Evolutionary conservation across 2,329 filamentous ascomycete species (phyloP).

Genomic region (Pyrenochaeta sp.): DNA sequence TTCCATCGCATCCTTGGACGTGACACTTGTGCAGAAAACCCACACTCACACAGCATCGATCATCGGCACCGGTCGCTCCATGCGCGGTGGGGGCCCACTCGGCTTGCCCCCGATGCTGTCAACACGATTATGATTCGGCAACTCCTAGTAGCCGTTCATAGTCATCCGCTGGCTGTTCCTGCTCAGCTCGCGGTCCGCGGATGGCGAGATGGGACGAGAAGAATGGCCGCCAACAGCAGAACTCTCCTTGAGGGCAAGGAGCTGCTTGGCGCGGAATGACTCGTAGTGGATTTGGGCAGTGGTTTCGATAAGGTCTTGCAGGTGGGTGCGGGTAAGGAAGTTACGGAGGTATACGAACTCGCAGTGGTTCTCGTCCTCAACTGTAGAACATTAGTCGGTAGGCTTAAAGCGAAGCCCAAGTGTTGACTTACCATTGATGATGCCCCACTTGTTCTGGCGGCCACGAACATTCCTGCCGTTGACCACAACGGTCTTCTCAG

Average conservation of each 20-base stretch:
- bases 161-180: conserved; percentile 96
- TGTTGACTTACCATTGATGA: conserved; percentile 74
- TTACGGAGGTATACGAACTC: conserved; percentile 98
- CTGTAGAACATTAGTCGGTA: conserved; percentile 49
- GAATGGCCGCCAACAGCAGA: conserved; percentile 80
- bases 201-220: conserved; percentile 93
- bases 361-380: conserved; percentile 99
- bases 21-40: background rate
- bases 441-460: conserved; percentile 98
- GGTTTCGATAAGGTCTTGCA: conserved; percentile 98
- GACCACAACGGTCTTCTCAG: conserved; percentile 97
- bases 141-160: conserved; percentile 93
- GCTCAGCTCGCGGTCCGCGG: conserved; percentile 95
- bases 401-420: background rate
- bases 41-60: conserved; percentile 34
- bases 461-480: conserved; percentile 97
- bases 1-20: conserved; percentile 5
- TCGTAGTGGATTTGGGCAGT: conserved; percentile 99
- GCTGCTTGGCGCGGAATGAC: conserved; percentile 99
- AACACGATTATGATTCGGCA: conserved; percentile 42
- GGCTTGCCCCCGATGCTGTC: conserved; percentile 39
- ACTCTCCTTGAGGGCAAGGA: conserved; percentile 97
- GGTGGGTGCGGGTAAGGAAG: conserved; percentile 97
- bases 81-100: conserved; percentile 27
- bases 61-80: conserved; percentile 32